Evolutionary conservation across 768 basidiomycete genomes (phyloP).

Genomic region (Tylopilus felleus): DNA sequence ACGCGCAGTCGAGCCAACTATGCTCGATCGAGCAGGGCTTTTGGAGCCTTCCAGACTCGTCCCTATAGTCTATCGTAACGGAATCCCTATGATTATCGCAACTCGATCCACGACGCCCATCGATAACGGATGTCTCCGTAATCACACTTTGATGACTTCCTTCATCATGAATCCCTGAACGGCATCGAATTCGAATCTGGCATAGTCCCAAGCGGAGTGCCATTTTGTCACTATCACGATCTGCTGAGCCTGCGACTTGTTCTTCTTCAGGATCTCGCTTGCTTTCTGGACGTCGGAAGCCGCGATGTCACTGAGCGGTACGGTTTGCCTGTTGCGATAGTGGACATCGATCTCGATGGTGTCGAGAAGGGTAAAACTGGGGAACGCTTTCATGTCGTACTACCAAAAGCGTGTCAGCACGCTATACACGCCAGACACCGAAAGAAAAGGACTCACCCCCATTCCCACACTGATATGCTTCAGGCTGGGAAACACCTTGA

Average conservation of each 20-base stretch:
- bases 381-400: neutral
- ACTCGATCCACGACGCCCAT: slow-evolving; percentile 15
- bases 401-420: neutral
- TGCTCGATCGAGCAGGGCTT: neutral
- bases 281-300: neutral
- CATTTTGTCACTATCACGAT: neutral
- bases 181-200: neutral
- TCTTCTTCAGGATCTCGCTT: neutral
- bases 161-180: neutral
- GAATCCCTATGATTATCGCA: neutral
- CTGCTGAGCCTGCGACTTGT: slow-evolving; percentile 5
- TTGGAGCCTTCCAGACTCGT: neutral
- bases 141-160: slow-evolving; percentile 6
- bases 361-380: neutral
- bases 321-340: too few species aligned
- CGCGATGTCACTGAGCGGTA: neutral
- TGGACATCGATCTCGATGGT: neutral
- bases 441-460: neutral
- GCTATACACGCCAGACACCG: neutral
- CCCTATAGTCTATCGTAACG: too few species aligned
- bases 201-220: neutral
- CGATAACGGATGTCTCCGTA: slow-evolving; percentile 10
- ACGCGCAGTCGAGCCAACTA: slow-evolving; percentile 5
- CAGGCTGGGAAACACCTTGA: slow-evolving; percentile 7
- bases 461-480: neutral